phyloP scores from a whole-genome alignment of 192 early-diverging fungal species.

The Pecoramyces ruminantium region DNA sequence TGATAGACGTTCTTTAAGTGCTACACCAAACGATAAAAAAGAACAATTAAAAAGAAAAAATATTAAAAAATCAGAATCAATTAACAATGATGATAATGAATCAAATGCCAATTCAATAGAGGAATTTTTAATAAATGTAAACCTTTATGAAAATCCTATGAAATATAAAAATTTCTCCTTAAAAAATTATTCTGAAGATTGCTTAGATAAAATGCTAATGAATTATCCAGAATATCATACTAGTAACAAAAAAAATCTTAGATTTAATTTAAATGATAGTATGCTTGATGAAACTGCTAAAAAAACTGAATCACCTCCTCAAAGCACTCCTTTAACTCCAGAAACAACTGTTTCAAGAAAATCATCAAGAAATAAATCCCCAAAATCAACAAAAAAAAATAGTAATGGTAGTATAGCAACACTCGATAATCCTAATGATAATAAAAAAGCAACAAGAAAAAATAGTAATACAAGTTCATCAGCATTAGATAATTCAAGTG shows the following conservation, averaged over 20 bases:
- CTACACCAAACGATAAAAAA: neutral
- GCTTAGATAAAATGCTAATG: neutral
- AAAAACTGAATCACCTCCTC: neutral
- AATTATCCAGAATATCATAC: too few relatives aligned
- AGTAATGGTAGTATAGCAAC: neutral
- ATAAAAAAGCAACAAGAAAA: neutral
- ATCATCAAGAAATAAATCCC: neutral
- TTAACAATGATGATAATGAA: neutral
- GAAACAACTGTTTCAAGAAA: neutral
- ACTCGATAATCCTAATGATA: neutral
- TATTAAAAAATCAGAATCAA: neutral
- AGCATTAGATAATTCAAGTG: too few relatives aligned
- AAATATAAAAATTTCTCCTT: neutral
- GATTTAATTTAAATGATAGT: neutral
- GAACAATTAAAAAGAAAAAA: neutral
- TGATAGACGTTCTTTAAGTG: neutral
- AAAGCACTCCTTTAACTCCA: neutral
- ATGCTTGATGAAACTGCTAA: neutral
- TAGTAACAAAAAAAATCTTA: neutral
- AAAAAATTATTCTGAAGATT: neutral
- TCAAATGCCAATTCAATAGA: neutral
- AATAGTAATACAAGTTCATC: neutral
- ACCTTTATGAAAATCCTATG: neutral
- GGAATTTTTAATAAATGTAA: neutral
- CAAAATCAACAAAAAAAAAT: neutral